Base-by-base conservation (phyloP, 768 basidiomycete species). In the Ramaria sp. region DNA sequence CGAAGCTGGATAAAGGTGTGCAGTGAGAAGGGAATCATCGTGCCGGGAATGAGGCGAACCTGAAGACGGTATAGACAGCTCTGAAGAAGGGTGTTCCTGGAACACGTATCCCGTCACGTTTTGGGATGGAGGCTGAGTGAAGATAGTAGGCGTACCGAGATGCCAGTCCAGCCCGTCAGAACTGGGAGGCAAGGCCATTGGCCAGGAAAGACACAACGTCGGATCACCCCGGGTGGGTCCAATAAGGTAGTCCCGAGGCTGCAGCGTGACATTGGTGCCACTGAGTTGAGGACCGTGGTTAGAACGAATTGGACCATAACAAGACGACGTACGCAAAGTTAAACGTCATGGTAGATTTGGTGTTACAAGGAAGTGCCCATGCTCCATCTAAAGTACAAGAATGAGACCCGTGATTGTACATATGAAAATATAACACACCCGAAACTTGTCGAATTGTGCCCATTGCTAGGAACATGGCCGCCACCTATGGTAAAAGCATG, bases 121-220 rank as follows among this genome's bases (percentile, higher is more conserved):
- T 27, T 2, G 11, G 33, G 24, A 54, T 54, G 19, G 7, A 38
- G 22, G 13, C 19, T 27, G 20, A 34, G 37, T 4, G n/a, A 20
- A 34, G n/a, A 22, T 39, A 1, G 52, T 38, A 6, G n/a, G 59
- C 68, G 27, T 61, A 84, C 86, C 87, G 50, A 91, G 73, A 67
- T 89, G 86, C 88, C 88, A 91, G 63, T 91, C 88, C 53, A 91
- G 76, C 13, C 86, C 88, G 67, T 89, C 84, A 13, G 81, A 60
- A 57, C 75, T 84, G 0, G 86, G 88, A 7, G 81, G 74, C 19
- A 72, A 68, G 4, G 86, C 86, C 60, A 70, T 73, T 0, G 87
- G 88, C 88, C 88, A 91, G 24, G 85, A 72, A 43, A 90, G 69
- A 68, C 88, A 91, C 13, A 87, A 66, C 58, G 77, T 73, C 0